These are phyloP conservation scores for Kodamaea sp. DNA, from an alignment of 1,139 yeast species.

Conservation along the genomic window DNA sequence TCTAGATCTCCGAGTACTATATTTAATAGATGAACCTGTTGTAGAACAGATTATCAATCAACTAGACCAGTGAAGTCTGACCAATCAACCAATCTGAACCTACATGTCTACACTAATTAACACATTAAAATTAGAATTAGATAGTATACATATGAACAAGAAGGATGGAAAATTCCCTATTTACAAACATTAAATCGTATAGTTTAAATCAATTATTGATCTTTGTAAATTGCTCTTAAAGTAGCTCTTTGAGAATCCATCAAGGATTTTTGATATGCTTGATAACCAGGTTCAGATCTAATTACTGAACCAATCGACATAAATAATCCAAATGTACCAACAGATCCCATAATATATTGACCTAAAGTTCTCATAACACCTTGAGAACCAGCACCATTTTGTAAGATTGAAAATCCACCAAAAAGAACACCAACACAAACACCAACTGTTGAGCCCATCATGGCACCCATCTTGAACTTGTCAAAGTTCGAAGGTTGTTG, in stretches of 20 bases:
- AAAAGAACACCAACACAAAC: slow-evolving; percentile 93
- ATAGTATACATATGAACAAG: too few relatives aligned
- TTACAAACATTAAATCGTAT: too few relatives aligned
- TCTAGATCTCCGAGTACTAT: too few relatives aligned
- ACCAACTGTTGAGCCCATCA: slow-evolving; percentile 96
- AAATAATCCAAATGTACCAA: slow-evolving; percentile 92
- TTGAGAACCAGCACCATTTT: slow-evolving; percentile 97
- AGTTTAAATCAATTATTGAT: slow-evolving; percentile 3
- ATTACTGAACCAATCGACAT: slow-evolving; percentile 95
- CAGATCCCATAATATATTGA: slow-evolving; percentile 94
- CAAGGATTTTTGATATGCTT: slow-evolving; percentile 39
- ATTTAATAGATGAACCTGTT: too few relatives aligned
- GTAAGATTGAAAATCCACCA: slow-evolving; percentile 88
- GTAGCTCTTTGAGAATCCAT: slow-evolving; percentile 35
- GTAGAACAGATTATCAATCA: too few relatives aligned
- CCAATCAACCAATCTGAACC: too few relatives aligned
- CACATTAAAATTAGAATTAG: too few relatives aligned
- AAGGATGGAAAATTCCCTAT: too few relatives aligned
- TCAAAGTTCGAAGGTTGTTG: slow-evolving; percentile 90
- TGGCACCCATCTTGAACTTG: slow-evolving; percentile 95
- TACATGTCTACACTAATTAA: too few relatives aligned
- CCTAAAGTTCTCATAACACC: slow-evolving; percentile 97
- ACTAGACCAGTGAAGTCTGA: too few relatives aligned
- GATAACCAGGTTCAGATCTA: slow-evolving; percentile 63
- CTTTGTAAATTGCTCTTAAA: slow-evolving; percentile 28